Evolutionary conservation across 2,329 filamentous ascomycete species (phyloP), one percentile per base, ranked within the genome.

Genomic region (Sporothrix protearum): DNA sequence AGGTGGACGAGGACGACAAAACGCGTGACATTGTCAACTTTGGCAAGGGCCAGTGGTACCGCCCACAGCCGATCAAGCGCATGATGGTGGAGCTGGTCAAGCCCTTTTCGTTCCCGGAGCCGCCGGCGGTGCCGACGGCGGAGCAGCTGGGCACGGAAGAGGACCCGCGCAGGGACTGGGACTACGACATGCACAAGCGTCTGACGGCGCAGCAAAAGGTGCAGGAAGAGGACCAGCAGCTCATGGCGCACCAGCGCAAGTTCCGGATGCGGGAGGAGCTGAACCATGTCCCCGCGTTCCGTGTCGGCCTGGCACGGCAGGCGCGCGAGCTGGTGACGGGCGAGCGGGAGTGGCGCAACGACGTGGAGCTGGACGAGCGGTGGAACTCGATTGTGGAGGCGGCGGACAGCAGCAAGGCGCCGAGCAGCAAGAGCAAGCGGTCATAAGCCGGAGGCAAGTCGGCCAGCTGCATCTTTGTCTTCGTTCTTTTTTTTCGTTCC

Each of bases 61-160:
- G 95, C 30, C 91, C 92, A 33, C 85, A 87, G 75, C 84, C 89
- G 67, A 86, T 90, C 78, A 99, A 99, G 87, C 92, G 90, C 81
- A 99, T 99, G 96, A 97, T 92, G 55, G 93, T 96, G 59, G 92
- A 97, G 85, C 87, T 99, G 83, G 88, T 86, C 73, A 84, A 90
- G 83, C 93, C 94, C 4, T 99, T 99, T 83, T 89, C 92, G 71
- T 98, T 93, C 91, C 96, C 96, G 0, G 86, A 89, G 75, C 80
- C 84, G 75, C 92, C 93, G 4, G 81, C 84, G 75, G 86, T 91
- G 78, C 83, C 87, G 73, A 71, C 71, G 0, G 51, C 25, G 6
- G 68, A 68, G 59, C 49, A 53, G 69, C 69, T 49, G 45, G 71
- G 69, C 68, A 70, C 69, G n/a, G 74, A 74, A 4, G 71, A 75